phyloP scores from a whole-genome alignment of 2,329 filamentous ascomycete species.

The Byssochlamys sp. region DNA sequence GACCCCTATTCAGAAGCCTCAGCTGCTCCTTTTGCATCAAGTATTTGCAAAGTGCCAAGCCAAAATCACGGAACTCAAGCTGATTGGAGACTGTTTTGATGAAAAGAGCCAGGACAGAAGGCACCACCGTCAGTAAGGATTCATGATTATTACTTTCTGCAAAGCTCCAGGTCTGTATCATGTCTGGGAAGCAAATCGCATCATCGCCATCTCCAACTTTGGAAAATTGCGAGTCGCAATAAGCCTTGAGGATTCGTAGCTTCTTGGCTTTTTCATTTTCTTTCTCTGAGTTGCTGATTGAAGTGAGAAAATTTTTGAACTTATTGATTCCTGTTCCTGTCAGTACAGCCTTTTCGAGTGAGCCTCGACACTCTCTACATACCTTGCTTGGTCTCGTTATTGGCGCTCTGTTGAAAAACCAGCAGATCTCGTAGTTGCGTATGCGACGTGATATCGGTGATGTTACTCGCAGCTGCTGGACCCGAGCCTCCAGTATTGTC shows the following conservation, averaged over 20 bases:
- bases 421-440: constrained; percentile 61
- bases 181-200: constrained; percentile 59
- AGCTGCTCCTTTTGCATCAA: constrained; percentile 71
- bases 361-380: constrained; percentile 43
- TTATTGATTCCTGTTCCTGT: constrained; percentile 27
- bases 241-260: constrained; percentile 36
- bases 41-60: constrained; percentile 68
- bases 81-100: constrained; percentile 66
- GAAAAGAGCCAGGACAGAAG: constrained; percentile 70
- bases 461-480: constrained; percentile 3
- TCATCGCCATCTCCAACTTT: constrained; percentile 41
- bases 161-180: constrained; percentile 83
- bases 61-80: constrained; percentile 65
- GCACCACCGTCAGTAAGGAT: constrained; percentile 66
- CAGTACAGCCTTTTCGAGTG: not conserved
- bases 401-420: constrained; percentile 59
- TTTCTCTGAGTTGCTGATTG: constrained; percentile 27
- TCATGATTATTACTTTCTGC: constrained; percentile 72
- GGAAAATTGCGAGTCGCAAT: constrained; percentile 46
- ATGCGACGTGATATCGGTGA: constrained; percentile 34
- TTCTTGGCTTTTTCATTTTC: constrained; percentile 29
- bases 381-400: constrained; percentile 48
- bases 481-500: constrained; percentile 14
- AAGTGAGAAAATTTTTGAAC: constrained; percentile 37
- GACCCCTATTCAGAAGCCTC: constrained; percentile 66